Base-by-base conservation (phyloP, 306 rosid genomes). In the Nissolia schottii region DNA sequence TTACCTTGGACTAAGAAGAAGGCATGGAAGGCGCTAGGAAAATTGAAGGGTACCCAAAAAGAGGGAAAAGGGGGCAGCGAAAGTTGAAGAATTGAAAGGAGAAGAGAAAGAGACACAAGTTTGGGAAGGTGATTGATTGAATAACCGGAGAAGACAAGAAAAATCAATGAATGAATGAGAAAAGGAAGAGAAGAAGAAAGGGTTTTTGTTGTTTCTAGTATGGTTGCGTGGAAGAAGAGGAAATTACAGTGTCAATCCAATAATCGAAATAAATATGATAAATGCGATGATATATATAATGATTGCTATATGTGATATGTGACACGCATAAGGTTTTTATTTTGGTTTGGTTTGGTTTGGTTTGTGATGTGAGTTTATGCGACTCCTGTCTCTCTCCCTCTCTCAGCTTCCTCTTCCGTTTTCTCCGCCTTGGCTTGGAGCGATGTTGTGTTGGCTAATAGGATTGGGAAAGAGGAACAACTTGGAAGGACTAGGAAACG, bases 1-100 rank as follows among this genome's bases (percentile, higher is more conserved):
- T 72, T 76, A 86, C 88, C 88, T 79, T 65, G 70, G 24, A 46
- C 73, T 71, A 64, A 74, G 79, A 27, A 67, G 69, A 48, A 4
- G 59, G 31, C 34, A 63, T 32, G 9, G 27, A 67, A 29, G 63
- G 11, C 34, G 40, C n/a, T 15, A 66, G 32, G 12, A 46, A 48
- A 32, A 34, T 59, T 6, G 32, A 1, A 2, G 71, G 71, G 40
- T 51, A 29, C 69, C 72, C 77, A 79, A n/a, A 25, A 70, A 64
- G 18, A 23, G 27, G 49, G 49, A 43, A 43, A 49, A 65, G 23
- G 48, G 23, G 48, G 40, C 34, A 32, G 18, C 35, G 35, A 27
- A 41, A 59, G 45, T 13, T 58, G 12, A 38, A 19, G 77, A 82
- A 66, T 61, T 64, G 32, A 46, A 27, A 56, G 24, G 43, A 28